Percentiles rank a stretch among this genome's conserved stretches.
Conservation (phyloP, 371 early-diverging fungal genomes). For the Polyrhizophydium stewartii region DNA sequence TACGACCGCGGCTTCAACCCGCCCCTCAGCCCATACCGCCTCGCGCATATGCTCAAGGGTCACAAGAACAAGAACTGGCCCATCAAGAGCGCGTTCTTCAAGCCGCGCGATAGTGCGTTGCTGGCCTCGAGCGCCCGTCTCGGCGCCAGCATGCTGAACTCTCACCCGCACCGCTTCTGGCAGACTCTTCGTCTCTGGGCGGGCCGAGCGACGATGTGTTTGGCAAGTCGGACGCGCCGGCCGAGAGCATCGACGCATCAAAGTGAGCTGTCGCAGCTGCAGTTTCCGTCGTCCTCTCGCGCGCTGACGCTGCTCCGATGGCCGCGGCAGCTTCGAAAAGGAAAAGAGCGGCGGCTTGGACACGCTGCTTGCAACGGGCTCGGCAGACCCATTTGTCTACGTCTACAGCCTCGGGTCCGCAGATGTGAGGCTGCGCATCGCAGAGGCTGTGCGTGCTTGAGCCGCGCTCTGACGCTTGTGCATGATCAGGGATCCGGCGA, state of each 20-base stretch:
- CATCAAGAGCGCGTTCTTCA: constrained; percentile 75
- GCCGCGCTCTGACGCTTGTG: not conserved
- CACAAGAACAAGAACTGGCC: constrained; percentile 89
- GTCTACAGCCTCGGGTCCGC: constrained; percentile 65
- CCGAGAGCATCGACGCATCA: constrained; percentile 22
- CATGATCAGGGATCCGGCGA: constrained; percentile 56
- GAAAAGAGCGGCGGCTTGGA: constrained; percentile 9
- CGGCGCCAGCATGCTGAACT: too few relatives aligned
- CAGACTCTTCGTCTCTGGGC: not conserved
- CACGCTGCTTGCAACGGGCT: constrained; percentile 77
- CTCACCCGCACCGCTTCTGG: too few relatives aligned
- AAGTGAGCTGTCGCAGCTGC: not conserved
- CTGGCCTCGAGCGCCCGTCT: too few relatives aligned
- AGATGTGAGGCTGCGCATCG: constrained; percentile 34
- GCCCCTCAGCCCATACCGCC: constrained; percentile 57
- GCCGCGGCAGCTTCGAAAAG: constrained; percentile 1
- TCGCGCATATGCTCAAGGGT: constrained; percentile 72
- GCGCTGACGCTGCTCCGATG: not conserved
- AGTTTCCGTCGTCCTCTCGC: not conserved
- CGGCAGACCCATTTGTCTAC: constrained; percentile 82
- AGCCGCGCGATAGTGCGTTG: constrained; percentile 67
- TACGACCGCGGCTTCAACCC: constrained; percentile 81
- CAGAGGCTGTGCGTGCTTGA: not conserved
- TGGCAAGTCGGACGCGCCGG: constrained; percentile 34
- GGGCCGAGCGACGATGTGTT: constrained; percentile 35